phyloP scores from a whole-genome alignment of 176 grass and related monocot species.

The Aegilops speltoides region DNA sequence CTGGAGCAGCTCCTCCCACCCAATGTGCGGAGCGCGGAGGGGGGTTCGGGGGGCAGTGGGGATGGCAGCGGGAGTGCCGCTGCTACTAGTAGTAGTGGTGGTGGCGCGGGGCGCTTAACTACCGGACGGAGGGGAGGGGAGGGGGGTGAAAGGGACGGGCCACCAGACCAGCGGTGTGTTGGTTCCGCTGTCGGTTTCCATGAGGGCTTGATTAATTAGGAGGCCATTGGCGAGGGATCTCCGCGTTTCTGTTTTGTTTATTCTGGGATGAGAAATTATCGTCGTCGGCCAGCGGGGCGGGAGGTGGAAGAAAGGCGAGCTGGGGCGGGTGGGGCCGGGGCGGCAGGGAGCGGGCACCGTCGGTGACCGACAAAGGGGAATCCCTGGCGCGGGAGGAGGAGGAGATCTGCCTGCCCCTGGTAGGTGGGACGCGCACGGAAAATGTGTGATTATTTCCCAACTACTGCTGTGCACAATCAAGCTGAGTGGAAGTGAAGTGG shows the following conservation, averaged over 20 bases:
- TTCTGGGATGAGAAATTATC: not conserved
- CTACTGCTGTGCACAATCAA: not conserved
- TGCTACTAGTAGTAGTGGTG: constrained; percentile 9
- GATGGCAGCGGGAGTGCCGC: constrained; percentile 3
- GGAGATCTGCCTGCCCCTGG: not conserved
- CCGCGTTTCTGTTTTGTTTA: not conserved
- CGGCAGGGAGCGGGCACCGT: not conserved
- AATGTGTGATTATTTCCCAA: not conserved
- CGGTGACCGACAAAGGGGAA: constrained; percentile 10
- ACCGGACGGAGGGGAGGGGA: not conserved
- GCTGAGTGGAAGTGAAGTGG: not conserved
- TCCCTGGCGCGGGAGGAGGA: not conserved
- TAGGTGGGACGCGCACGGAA: not conserved
- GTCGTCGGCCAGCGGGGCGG: not conserved
- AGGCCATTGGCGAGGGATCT: not conserved
- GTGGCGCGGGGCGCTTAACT: not conserved
- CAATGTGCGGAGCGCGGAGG: constrained; percentile 37
- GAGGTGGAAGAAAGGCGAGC: constrained; percentile 11
- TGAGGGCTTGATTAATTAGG: not conserved
- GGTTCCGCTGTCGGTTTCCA: constrained; percentile 19
- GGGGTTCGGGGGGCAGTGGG: not conserved
- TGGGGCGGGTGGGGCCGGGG: not conserved
- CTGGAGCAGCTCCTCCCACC: not conserved
- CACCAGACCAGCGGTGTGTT: not conserved
- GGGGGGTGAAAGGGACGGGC: not conserved